Evolutionary conservation across 2,329 filamentous ascomycete species (phyloP), one percentile per base, ranked within the genome.

Genomic region (Penicillium sp.): DNA sequence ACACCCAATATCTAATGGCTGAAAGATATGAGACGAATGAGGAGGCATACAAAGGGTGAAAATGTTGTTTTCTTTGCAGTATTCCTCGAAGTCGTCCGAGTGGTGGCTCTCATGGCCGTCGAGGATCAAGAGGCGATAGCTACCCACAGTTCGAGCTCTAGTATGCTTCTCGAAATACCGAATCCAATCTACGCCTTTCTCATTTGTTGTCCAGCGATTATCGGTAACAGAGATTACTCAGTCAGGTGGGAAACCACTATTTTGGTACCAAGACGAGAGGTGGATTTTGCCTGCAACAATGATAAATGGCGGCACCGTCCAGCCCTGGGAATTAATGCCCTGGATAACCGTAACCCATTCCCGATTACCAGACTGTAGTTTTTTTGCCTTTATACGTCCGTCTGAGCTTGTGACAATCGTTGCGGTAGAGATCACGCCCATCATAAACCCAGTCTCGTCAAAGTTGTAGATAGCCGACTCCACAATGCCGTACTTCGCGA

Each of bases 11-110:
- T 60, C 57, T 26, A 60, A 44, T 38, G 56, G 56, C 52, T 60
- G 49, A 42, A 56, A 38, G 15, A 52, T 29, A 48, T 59, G 52
- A 38, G 49, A 59, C 41, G 49, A 51, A 48, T 58, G 42, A 12
- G 51, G 41, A 55, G 58, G 60, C 42, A 62, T 59, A 49, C 46
- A 61, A 36, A 62, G 50, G 28, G 48, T 52, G 33, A 63, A 50
- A 47, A 63, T 61, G 31, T 56, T 54, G 45, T 63, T 43, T 24
- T 53, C 45, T 38, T 50, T 45, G 47, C 44, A 58, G 46, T 48
- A 57, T 23, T 43, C 12, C 36, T 58, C 41, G 44, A 63, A 61
- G 16, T 61, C 45, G 13, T 49, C 33, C 13, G 54, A 46, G 21
- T 44, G 33, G 47, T 63, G 49, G 42, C 57, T 61, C 23, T 41